Percentiles rank a stretch among this genome's conserved stretches.
Evolutionary conservation across 441 rosid genomes (phyloP).

Genomic region (Pelargonium cotyledonis): DNA sequence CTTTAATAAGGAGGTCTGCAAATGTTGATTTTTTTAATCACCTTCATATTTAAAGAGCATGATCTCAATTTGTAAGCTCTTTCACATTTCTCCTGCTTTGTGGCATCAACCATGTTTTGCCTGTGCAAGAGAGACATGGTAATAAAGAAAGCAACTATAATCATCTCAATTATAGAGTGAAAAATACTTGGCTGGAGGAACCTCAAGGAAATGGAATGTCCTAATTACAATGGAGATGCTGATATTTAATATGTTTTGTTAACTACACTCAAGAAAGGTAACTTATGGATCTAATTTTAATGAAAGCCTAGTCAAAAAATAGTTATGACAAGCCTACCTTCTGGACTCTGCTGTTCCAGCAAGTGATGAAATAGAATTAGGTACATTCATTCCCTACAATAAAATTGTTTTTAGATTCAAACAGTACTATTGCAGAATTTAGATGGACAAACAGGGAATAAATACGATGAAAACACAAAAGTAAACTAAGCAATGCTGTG

Average conservation of each 20-base stretch:
- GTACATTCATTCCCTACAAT: conserved; percentile 29
- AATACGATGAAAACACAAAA: background rate
- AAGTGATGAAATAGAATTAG: conserved; percentile 24
- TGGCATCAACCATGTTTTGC: conserved; percentile 17
- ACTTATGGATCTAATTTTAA: background rate
- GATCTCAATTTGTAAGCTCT: conserved; percentile 28
- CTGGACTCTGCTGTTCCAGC: conserved; percentile 26
- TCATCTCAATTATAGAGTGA: conserved; percentile 4
- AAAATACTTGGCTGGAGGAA: background rate
- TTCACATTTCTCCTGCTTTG: conserved; percentile 36
- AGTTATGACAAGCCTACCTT: conserved; percentile 26
- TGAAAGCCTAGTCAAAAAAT: background rate
- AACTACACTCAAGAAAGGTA: background rate
- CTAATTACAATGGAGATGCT: background rate
- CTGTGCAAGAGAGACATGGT: conserved; percentile 23
- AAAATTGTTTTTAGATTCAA: conserved; percentile 14
- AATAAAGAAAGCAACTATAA: conserved; percentile 12
- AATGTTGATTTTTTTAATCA: conserved; percentile 13
- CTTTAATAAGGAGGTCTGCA: too few relatives aligned
- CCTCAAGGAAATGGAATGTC: background rate
- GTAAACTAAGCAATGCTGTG: background rate
- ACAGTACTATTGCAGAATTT: background rate
- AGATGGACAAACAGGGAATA: background rate
- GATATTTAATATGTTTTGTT: background rate
- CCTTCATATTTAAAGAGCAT: conserved; percentile 39